Evolutionary conservation across 805 yeast species (phyloP).

Genomic region (Groenewaldozyma tartarivorans): DNA sequence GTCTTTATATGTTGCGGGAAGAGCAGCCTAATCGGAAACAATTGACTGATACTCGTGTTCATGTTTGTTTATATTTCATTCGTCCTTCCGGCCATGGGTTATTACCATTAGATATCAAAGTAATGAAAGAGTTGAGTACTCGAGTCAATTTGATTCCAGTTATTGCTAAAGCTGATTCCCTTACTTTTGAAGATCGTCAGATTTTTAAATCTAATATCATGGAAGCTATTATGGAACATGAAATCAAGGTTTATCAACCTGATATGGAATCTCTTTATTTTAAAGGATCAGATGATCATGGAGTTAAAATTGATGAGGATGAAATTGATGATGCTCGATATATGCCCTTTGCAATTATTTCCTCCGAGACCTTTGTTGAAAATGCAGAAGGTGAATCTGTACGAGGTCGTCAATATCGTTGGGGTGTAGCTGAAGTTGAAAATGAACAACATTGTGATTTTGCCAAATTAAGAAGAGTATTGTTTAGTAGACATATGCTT

Average conservation of each 20-base stretch:
- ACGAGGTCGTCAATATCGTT: slow-evolving; percentile 80
- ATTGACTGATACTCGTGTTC: slow-evolving; percentile 67
- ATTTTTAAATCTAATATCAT: slow-evolving; percentile 58
- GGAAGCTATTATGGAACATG: slow-evolving; percentile 74
- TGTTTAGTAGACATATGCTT: slow-evolving; percentile 75
- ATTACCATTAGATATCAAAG: slow-evolving; percentile 78
- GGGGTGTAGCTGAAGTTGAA: slow-evolving; percentile 95
- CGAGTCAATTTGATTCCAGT: slow-evolving; percentile 84
- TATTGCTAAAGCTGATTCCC: slow-evolving; percentile 81
- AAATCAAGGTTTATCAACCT: slow-evolving; percentile 55
- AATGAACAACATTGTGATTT: slow-evolving; percentile 91
- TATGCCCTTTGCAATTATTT: slow-evolving; percentile 61
- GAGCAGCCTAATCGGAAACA: slow-evolving; percentile 69
- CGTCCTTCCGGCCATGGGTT: slow-evolving; percentile 86
- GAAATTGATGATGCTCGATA: slow-evolving; percentile 31
- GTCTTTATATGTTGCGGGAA: slow-evolving; percentile 80
- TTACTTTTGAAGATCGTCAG: slow-evolving; percentile 60
- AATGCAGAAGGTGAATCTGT: slow-evolving; percentile 42
- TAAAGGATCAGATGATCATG: slow-evolving; percentile 29
- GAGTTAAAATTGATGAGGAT: slow-evolving; percentile 1
- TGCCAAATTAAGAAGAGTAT: slow-evolving; percentile 65
- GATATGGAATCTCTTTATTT: slow-evolving; percentile 53
- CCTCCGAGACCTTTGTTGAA: slow-evolving; percentile 58
- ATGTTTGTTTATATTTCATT: slow-evolving; percentile 81
- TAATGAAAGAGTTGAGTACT: slow-evolving; percentile 72